A percentile compares a stretch with the other conserved stretches of the same genome.
Conservation (phyloP, 768 basidiomycete species). For the Pulveroboletus sp. region DNA sequence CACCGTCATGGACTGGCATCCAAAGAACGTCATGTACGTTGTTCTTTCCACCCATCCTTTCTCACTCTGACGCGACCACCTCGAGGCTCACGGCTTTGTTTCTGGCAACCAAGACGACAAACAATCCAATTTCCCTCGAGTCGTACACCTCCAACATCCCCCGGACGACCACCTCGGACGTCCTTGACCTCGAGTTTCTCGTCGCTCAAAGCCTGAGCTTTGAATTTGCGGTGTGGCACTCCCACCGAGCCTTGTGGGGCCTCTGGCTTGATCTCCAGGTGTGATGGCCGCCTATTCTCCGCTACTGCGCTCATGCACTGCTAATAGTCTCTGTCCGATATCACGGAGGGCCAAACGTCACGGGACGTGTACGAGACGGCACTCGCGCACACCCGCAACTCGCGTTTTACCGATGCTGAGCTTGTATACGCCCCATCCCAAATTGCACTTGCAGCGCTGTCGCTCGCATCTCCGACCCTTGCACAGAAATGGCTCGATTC, state of each 20-base stretch:
- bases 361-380: slow-evolving; percentile 63
- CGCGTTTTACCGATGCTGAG: slow-evolving; percentile 88
- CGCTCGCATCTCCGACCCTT: slow-evolving; percentile 59
- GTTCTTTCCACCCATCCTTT: not conserved
- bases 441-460: slow-evolving; percentile 81
- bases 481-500: slow-evolving; percentile 59
- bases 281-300: slow-evolving; percentile 8
- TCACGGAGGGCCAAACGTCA: slow-evolving; percentile 46
- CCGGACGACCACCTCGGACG: slow-evolving; percentile 75
- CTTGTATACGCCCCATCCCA: slow-evolving; percentile 92
- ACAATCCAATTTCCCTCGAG: slow-evolving; percentile 86
- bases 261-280: slow-evolving; percentile 89
- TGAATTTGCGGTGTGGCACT: slow-evolving; percentile 92
- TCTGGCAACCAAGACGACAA: slow-evolving; percentile 96
- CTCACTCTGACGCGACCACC: not conserved
- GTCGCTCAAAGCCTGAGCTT: slow-evolving; percentile 93
- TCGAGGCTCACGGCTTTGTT: slow-evolving; percentile 91
- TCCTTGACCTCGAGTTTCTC: slow-evolving; percentile 93
- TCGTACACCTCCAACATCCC: slow-evolving; percentile 81
- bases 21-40: slow-evolving; percentile 93
- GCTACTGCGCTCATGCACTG: slow-evolving; percentile 8
- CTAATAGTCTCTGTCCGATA: slow-evolving; percentile 60
- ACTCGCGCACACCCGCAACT: slow-evolving; percentile 63
- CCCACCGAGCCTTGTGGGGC: slow-evolving; percentile 86
- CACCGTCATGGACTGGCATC: slow-evolving; percentile 99